These are phyloP conservation scores for Combretum micranthum DNA, from an alignment of 345 rosid species.

Conservation along the genomic window DNA sequence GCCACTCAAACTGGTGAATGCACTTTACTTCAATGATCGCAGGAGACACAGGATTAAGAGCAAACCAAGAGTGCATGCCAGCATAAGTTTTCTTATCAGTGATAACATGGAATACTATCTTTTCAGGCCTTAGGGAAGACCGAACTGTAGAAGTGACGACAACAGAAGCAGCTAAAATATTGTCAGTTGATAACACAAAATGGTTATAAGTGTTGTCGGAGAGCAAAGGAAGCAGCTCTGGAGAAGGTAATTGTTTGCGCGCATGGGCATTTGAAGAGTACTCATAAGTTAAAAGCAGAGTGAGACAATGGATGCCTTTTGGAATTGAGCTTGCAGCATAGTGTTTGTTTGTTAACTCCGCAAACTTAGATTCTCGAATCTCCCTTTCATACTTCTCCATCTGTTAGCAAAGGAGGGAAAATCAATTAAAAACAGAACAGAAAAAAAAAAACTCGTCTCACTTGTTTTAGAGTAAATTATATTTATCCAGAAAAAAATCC, in stretches of 20 bases:
- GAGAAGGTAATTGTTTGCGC: constrained; percentile 90
- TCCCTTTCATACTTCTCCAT: constrained; percentile 87
- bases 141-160: constrained; percentile 81
- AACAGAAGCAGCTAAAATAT: constrained; percentile 95
- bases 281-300: constrained; percentile 89
- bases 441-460: no score
- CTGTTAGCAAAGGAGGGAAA: constrained; percentile 26
- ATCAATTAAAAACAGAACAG: no score
- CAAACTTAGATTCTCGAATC: constrained; percentile 75
- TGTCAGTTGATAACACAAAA: constrained; percentile 79
- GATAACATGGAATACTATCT: constrained; percentile 87
- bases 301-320: constrained; percentile 95
- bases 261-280: constrained; percentile 97
- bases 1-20: constrained; percentile 95
- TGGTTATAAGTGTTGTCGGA: constrained; percentile 86
- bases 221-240: constrained; percentile 89
- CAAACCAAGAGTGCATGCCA: constrained; percentile 99
- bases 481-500: no score
- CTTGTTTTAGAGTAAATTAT: no score
- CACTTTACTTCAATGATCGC: constrained; percentile 93
- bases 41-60: constrained; percentile 74
- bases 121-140: constrained; percentile 77
- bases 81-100: constrained; percentile 99
- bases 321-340: constrained; percentile 97
- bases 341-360: constrained; percentile 96